Percentiles rank a stretch among this genome's conserved stretches.
phyloP scores from a whole-genome alignment of 768 basidiomycete species.

The Rhodosporidiobolus sp. region DNA sequence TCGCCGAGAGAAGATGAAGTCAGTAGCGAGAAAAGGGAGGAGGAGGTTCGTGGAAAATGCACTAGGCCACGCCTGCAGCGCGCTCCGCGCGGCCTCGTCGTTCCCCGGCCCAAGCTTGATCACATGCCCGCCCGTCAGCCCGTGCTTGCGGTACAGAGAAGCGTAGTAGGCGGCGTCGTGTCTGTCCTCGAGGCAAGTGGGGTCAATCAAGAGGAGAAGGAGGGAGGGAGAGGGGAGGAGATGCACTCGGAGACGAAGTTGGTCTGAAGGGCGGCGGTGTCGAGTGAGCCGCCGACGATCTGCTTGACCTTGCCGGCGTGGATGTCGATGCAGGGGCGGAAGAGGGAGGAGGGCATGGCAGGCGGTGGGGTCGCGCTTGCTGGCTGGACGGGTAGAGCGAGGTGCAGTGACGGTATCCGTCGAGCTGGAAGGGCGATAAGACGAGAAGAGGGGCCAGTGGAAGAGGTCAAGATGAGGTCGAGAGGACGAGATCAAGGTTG shows the following conservation, averaged over 20 bases:
- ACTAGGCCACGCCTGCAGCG: conserved; percentile 81
- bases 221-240: too few relatives aligned
- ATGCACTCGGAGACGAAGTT: conserved; percentile 87
- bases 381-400: too few relatives aligned
- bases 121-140: conserved; percentile 82
- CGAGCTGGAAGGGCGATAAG: not conserved
- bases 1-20: not conserved
- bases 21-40: not conserved
- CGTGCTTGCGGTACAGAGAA: conserved; percentile 65
- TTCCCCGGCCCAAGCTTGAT: conserved; percentile 93
- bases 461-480: too few relatives aligned
- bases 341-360: conserved; percentile 49
- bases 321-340: conserved; percentile 94
- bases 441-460: not conserved
- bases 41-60: conserved; percentile 23
- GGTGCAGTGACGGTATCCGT: too few relatives aligned
- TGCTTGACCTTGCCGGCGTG: conserved; percentile 96
- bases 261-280: conserved; percentile 67
- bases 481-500: too few relatives aligned
- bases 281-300: conserved; percentile 92
- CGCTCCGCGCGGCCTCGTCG: conserved; percentile 80
- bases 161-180: conserved; percentile 74
- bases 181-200: not conserved
- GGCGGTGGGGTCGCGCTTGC: too few relatives aligned
- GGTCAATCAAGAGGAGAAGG: not conserved